Base-by-base conservation (phyloP, 208 protist genomes). In the Trypanosoma scelopori region DNA sequence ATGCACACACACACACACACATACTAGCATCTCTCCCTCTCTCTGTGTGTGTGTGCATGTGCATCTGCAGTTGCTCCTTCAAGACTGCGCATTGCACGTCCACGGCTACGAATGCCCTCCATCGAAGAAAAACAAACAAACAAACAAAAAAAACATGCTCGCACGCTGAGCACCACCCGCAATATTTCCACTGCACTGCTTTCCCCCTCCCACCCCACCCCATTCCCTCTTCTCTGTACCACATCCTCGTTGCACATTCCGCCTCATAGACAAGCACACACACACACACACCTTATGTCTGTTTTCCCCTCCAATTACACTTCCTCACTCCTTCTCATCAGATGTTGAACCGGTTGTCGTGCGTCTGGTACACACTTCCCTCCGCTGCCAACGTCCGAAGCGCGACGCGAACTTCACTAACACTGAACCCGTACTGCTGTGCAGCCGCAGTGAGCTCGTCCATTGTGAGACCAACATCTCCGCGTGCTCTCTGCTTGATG, bases 311-410 rank as follows among this genome's bases (percentile, higher is more conserved):
- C 22, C 4, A 5, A 9, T 47, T 47, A 18, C 55, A 9, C 55
- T 22, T 37, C 18, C 11, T 49, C 23, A 46, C 43, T 6, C 15
- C 3, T 37, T 58, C 27, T 46, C 1, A 11, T 82, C 76, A 93
- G 56, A 91, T 82, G 50, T 84, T 87, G 67, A 92, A 95, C 43
- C 84, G 76, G 70, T 85, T 87, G 62, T 95, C 86, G 58, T 95
- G 86, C 42, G 82, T 91, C 64, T 95, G 83, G 57, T 89, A 95
- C 6, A 93, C 74, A n/a, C 79, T 89, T 6, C 89, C 89, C 64
- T 95, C 89, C 32, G 67, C 70, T 22, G 79, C 61, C 22, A 95
- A 60, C 15, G 76, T 91, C 32, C 86, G 74, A 73, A 95, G 75
- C 9, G 89, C 89, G 1, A 60, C 75, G 30, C 82, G 78, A 5